These are phyloP conservation scores for Lactuca saligna DNA, from an alignment of 129 eudicot genomes.

Conservation along the genomic window DNA sequence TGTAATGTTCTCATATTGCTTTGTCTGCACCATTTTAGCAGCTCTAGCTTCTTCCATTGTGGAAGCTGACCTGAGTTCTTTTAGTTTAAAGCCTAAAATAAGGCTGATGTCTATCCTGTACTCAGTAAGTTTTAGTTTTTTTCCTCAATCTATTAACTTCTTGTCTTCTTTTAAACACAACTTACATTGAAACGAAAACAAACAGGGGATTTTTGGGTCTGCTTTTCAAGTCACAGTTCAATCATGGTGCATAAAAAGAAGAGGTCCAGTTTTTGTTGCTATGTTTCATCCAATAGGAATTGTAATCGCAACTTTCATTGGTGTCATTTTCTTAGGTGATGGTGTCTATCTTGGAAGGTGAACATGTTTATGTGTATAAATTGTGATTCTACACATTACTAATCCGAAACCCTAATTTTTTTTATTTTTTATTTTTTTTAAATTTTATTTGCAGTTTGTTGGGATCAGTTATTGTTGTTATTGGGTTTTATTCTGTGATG, in stretches of 20 bases:
- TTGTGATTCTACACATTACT: conserved; percentile 9
- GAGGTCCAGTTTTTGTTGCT: conserved; percentile 84
- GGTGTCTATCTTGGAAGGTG: conserved; percentile 85
- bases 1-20: conserved; percentile 59
- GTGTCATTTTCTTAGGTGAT: conserved; percentile 60
- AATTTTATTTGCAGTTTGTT: conserved; percentile 55
- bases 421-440: no score
- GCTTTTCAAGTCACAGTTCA: conserved; percentile 66
- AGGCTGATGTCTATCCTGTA: conserved; percentile 56
- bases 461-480: conserved; percentile 61
- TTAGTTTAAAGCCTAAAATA: conserved; percentile 52
- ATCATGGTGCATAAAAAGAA: conserved; percentile 65
- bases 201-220: conserved; percentile 79
- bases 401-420: background rate
- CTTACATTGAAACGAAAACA: background rate
- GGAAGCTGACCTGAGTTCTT: conserved; percentile 53
- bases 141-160: background rate
- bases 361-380: conserved; percentile 9
- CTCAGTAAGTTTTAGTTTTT: conserved; percentile 45
- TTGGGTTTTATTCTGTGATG: conserved; percentile 84
- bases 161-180: background rate
- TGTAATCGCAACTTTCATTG: conserved; percentile 57
- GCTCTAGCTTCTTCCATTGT: conserved; percentile 46
- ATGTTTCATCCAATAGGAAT: conserved; percentile 88
- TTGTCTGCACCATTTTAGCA: conserved; percentile 59